Conservation (phyloP, 257 asterid genomes). For the Lycium ferocissimum region DNA sequence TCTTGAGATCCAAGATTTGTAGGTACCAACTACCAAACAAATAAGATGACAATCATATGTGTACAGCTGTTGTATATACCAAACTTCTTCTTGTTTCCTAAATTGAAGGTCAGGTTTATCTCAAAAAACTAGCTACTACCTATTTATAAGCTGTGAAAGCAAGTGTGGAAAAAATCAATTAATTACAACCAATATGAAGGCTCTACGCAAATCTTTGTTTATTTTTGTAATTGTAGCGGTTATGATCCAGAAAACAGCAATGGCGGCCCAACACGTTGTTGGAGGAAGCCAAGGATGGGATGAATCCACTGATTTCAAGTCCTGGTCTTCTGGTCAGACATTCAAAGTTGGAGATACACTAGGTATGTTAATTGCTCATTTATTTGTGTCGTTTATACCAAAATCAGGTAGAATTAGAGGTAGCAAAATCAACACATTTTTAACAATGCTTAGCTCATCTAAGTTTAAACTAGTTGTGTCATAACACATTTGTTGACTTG, state of each 20-base stretch:
- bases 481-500: neutral
- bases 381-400: neutral
- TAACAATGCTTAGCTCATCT: neutral
- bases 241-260: constrained; percentile 33
- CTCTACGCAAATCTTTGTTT: constrained; percentile 34
- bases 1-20: constrained; percentile 21
- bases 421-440: neutral
- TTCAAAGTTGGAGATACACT: constrained; percentile 85
- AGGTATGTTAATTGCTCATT: constrained; percentile 41
- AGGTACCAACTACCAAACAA: constrained; percentile 27
- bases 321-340: constrained; percentile 76
- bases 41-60: constrained; percentile 16
- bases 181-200: constrained; percentile 36
- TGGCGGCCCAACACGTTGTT: constrained; percentile 59
- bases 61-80: neutral
- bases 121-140: neutral
- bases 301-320: constrained; percentile 67
- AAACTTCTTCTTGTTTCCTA: neutral
- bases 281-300: constrained; percentile 97
- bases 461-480: neutral
- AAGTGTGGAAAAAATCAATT: neutral
- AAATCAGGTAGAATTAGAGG: neutral
- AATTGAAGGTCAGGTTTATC: neutral
- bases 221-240: constrained; percentile 28
- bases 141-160: neutral